Conservation (phyloP, 331 rosid genomes). For the Prunus yedoensis region DNA sequence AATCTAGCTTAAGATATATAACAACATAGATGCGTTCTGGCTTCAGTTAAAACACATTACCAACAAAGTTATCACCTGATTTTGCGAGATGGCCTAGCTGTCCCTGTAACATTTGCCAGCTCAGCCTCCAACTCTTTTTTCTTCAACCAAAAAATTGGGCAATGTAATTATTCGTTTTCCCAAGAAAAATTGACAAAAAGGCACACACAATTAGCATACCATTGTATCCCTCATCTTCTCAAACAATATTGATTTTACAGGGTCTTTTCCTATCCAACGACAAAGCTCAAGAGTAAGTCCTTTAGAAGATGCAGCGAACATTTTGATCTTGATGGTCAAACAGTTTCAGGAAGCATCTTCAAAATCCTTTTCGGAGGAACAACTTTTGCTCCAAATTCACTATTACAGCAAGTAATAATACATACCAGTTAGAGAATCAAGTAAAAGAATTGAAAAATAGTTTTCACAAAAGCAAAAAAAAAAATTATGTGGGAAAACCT, state of each 20-base stretch:
- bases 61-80: constrained; percentile 63
- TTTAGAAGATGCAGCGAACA: too few species aligned
- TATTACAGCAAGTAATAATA: constrained; percentile 23
- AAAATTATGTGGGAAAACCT: constrained; percentile 55
- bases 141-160: constrained; percentile 33
- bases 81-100: constrained; percentile 89
- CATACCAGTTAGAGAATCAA: constrained; percentile 1
- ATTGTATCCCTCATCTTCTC: constrained; percentile 99
- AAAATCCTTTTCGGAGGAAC: too few species aligned
- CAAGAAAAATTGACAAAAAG: constrained; percentile 1
- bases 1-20: constrained; percentile 8
- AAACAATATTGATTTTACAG: constrained; percentile 87
- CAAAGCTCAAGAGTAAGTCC: too few species aligned
- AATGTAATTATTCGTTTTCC: constrained; percentile 13
- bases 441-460: constrained; percentile 11
- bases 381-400: too few species aligned
- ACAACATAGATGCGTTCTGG: constrained; percentile 1
- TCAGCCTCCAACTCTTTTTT: constrained; percentile 99
- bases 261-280: too few species aligned
- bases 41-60: background rate
- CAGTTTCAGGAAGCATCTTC: too few species aligned
- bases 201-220: constrained; percentile 46
- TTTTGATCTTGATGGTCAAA: too few species aligned
- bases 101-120: constrained; percentile 79
- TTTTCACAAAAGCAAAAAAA: constrained; percentile 26